Base-by-base conservation (phyloP, 345 rosid genomes). In the Excoecaria cochinchinensis region DNA sequence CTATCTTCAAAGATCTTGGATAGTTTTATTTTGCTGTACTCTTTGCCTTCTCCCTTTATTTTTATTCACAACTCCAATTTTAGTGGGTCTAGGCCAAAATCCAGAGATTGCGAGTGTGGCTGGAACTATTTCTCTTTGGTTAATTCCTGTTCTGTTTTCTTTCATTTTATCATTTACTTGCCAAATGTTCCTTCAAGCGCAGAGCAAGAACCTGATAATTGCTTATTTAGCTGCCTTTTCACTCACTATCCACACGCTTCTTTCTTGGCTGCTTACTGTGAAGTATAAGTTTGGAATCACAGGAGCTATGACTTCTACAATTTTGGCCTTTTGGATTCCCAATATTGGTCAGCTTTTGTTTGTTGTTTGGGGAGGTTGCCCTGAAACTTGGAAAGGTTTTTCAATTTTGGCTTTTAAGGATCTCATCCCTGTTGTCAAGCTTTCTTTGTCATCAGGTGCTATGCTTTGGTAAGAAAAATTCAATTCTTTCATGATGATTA, bases 1-100 rank as follows among this genome's bases (percentile, higher is more conserved):
- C 38, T 90, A 91, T 78, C 92, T 93, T 24, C 98, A 93, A 76
- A 76, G 98, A 55, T 93, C 97, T 13, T 93, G 97, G 98, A 79
- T 88, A 56, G 87, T 93, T 25, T 83, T 90, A 73, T 63, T 71
- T 5, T 0, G 71, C 16, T 55, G 77, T 39, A 70, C 93, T 6
- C 52, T 84, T 21, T 73, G 76, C 22, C 90, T 93, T 78, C 83
- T 67, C 39, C 97, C 98, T 6, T 1, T 89, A 6, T 91, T 81
- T 44, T 2, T 89, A 53, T 91, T 91, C 69, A 74, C 93, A 0
- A 48, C 84, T 10, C 90, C 89, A 8, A 75, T 93, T 24, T 71
- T 93, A 46, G 44, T 39, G 76, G 85, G 78, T 38, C 74, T 91
- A 62, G 97, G 97, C 47, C 93, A 93, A 78, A 87, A 89, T 16